Percentiles rank a stretch among this genome's conserved stretches.
Conservation (phyloP, 2,329 filamentous ascomycete genomes). For the Pestalotiopsis sp. region DNA sequence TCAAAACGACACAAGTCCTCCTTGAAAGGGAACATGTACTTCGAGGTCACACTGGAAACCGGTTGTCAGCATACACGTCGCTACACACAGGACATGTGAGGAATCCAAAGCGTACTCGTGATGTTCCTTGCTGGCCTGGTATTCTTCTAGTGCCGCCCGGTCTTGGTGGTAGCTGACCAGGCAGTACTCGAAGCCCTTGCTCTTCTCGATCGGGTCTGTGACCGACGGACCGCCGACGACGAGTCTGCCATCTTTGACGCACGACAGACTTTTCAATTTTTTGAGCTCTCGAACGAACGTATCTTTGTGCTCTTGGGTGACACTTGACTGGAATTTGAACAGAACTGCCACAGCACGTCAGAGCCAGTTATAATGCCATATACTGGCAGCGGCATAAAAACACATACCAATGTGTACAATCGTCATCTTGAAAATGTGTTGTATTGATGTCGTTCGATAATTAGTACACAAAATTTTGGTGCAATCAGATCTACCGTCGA, state of each 20-base stretch:
- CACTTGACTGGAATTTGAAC: conserved; percentile 50
- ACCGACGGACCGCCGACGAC: conserved; percentile 56
- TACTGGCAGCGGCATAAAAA: no score
- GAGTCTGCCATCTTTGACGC: conserved; percentile 49
- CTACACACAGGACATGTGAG: not conserved
- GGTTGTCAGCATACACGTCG: not conserved
- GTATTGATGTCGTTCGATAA: not conserved
- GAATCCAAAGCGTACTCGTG: conserved; percentile 37
- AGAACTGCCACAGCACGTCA: conserved; percentile 38
- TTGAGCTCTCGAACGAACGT: conserved; percentile 50
- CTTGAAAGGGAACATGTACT: conserved; percentile 53
- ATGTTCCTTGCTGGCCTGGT: conserved; percentile 56
- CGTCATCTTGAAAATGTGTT: not conserved
- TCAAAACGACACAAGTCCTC: conserved; percentile 59
- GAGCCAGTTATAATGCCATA: not conserved
- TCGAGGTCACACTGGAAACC: conserved; percentile 47
- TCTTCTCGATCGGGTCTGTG: conserved; percentile 52
- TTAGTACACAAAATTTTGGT: not conserved
- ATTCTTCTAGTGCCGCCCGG: conserved; percentile 46
- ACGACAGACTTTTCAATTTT: conserved; percentile 47
- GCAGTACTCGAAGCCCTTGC: conserved; percentile 55
- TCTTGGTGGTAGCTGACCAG: conserved; percentile 55
- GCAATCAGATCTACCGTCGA: not conserved
- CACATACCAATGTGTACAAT: conserved; percentile 1
- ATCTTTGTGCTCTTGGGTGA: conserved; percentile 42